A percentile compares a stretch with the other conserved stretches of the same genome.
These are phyloP conservation scores for Coemansia sp. DNA, from an alignment of 192 early-diverging fungal genomes.

Conservation along the genomic window DNA sequence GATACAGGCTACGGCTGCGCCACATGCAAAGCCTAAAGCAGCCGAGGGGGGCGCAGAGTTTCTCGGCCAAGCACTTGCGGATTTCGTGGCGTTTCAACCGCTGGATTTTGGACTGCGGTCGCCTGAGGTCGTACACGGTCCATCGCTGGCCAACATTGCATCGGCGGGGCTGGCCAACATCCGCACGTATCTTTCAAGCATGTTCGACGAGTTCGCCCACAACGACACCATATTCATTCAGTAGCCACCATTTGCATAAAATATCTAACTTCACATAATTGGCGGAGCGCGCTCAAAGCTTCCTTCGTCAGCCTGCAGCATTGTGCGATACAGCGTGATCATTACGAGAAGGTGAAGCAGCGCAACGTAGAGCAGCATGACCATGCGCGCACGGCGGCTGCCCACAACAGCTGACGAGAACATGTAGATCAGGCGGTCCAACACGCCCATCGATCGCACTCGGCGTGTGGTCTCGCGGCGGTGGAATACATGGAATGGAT, in stretches of 20 bases:
- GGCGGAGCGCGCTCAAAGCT: neutral
- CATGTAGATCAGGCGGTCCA: conserved; percentile 66
- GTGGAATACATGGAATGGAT: conserved; percentile 87
- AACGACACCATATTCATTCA: conserved; percentile 31
- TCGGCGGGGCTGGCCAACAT: conserved; percentile 1
- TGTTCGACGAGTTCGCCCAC: conserved; percentile 32
- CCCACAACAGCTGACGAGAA: conserved; percentile 36
- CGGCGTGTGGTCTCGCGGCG: conserved; percentile 69
- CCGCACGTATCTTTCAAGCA: conserved; percentile 25
- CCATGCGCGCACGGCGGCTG: conserved; percentile 34
- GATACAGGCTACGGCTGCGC: neutral
- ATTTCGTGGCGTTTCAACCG: conserved; percentile 48
- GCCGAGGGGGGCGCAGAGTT: conserved; percentile 29
- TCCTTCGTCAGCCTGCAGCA: conserved; percentile 19
- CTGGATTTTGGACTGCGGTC: conserved; percentile 30
- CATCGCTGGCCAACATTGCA: neutral
- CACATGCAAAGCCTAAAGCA: neutral
- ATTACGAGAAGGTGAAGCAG: conserved; percentile 81
- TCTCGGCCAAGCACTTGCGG: conserved; percentile 33
- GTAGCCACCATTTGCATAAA: conserved; percentile 7
- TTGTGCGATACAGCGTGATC: conserved; percentile 60
- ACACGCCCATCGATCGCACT: conserved; percentile 70
- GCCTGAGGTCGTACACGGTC: neutral
- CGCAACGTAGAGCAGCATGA: conserved; percentile 12
- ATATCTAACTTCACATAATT: neutral